Percentiles rank a stretch among this genome's conserved stretches.
phyloP scores from a whole-genome alignment of 106 monocot species.

The Triglochin maritima region DNA sequence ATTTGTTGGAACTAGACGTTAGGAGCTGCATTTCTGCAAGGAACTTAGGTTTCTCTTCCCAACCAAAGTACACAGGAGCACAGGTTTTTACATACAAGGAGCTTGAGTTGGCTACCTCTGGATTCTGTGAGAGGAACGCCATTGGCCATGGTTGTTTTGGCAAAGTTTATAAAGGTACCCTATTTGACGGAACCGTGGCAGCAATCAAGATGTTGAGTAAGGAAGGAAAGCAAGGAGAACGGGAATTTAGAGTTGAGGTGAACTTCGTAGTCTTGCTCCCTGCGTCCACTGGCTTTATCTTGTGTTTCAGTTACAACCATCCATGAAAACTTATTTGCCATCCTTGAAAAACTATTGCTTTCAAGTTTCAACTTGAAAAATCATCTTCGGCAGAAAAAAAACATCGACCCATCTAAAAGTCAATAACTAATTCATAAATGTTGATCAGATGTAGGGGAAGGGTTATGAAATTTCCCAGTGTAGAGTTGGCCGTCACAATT shows the following conservation, averaged over 20 bases:
- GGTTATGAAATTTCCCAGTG: background rate
- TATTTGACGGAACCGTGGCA: slow-evolving; percentile 48
- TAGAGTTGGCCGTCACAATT: background rate
- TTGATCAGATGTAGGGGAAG: background rate
- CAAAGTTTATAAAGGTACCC: slow-evolving; percentile 39
- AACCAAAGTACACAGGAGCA: slow-evolving; percentile 25
- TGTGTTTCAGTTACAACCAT: background rate
- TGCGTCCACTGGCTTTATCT: slow-evolving; percentile 1
- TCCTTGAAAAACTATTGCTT: background rate
- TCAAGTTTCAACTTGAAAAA: background rate
- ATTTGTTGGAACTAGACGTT: slow-evolving; percentile 12
- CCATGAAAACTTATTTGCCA: background rate
- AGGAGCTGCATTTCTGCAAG: slow-evolving; percentile 39
- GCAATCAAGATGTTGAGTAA: slow-evolving; percentile 67
- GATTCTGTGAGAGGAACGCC: slow-evolving; percentile 52
- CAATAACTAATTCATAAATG: background rate
- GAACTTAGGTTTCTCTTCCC: slow-evolving; percentile 17
- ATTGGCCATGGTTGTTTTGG: slow-evolving; percentile 68
- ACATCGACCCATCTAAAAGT: background rate
- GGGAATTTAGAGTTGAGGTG: slow-evolving; percentile 90
- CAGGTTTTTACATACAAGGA: slow-evolving; percentile 90
- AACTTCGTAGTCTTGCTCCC: background rate
- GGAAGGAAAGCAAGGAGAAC: slow-evolving; percentile 58
- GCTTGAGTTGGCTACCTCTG: slow-evolving; percentile 65
- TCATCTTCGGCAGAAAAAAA: background rate